These are phyloP conservation scores for Calonectria multiphialidica DNA, from an alignment of 2,329 filamentous ascomycete species.

Conservation along the genomic window DNA sequence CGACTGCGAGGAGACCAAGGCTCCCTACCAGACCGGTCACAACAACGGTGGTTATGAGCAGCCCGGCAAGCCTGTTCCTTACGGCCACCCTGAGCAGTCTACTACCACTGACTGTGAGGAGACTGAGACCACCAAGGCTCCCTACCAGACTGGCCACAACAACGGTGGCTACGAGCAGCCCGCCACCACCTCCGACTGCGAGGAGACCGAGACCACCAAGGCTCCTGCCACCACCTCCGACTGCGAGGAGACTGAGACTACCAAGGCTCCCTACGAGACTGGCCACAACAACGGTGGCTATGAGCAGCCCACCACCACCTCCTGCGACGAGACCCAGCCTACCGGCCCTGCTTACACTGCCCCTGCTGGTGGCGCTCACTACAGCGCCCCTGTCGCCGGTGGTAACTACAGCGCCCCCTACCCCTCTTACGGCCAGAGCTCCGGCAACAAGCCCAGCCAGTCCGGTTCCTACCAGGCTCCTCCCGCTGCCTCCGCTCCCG, in stretches of 20 bases:
- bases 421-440: background rate
- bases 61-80: background rate
- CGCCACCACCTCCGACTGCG: background rate
- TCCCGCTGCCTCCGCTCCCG: background rate
- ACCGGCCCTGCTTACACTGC: background rate
- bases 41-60: background rate
- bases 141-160: background rate
- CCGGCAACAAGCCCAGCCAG: background rate
- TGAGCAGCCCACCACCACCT: background rate
- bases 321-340: background rate
- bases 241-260: background rate
- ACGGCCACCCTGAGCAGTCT: background rate
- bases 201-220: background rate
- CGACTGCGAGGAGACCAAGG: background rate
- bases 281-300: too few species aligned
- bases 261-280: background rate
- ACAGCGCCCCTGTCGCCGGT: background rate
- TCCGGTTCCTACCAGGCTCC: background rate
- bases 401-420: background rate
- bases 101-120: background rate
- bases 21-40: background rate
- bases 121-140: background rate
- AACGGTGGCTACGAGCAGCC: background rate
- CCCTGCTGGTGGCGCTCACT: background rate
- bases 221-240: background rate